A percentile compares a stretch with the other conserved stretches of the same genome.
phyloP scores from a whole-genome alignment of 768 basidiomycete species.

The Lactifluus piperatus region DNA sequence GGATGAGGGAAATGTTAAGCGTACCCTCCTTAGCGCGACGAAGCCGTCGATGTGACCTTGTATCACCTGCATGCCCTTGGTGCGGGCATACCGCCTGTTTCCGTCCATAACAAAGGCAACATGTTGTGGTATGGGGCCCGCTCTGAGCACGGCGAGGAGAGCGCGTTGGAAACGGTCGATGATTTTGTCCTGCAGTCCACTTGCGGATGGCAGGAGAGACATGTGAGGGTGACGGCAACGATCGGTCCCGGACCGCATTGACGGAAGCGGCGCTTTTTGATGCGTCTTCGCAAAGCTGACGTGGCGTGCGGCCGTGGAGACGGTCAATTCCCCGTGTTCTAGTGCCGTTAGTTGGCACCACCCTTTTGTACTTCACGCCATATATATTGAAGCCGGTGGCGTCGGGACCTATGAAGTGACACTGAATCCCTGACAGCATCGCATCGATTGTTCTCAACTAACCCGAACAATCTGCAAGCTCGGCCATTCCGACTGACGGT shows the following conservation, averaged over 20 bases:
- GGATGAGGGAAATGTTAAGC: neutral
- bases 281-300: neutral
- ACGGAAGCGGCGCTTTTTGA: neutral
- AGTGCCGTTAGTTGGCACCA: neutral
- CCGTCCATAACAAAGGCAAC: constrained; percentile 98
- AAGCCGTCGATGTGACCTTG: constrained; percentile 87
- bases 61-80: constrained; percentile 49
- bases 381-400: neutral
- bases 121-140: constrained; percentile 83
- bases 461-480: neutral
- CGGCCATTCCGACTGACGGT: neutral
- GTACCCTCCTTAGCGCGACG: constrained; percentile 64
- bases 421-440: no score
- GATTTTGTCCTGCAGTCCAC: constrained; percentile 20
- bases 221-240: neutral
- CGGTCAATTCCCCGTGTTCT: neutral
- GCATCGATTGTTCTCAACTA: neutral
- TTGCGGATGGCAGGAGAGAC: constrained; percentile 21
- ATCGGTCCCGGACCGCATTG: constrained; percentile 7
- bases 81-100: constrained; percentile 82
- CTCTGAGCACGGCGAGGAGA: constrained; percentile 57
- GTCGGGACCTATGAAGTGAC: neutral
- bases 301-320: neutral
- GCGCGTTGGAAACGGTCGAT: constrained; percentile 32
- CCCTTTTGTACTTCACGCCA: neutral